Evolutionary conservation across 306 rosid species (phyloP).

Genomic region (Dicorynia guianensis): DNA sequence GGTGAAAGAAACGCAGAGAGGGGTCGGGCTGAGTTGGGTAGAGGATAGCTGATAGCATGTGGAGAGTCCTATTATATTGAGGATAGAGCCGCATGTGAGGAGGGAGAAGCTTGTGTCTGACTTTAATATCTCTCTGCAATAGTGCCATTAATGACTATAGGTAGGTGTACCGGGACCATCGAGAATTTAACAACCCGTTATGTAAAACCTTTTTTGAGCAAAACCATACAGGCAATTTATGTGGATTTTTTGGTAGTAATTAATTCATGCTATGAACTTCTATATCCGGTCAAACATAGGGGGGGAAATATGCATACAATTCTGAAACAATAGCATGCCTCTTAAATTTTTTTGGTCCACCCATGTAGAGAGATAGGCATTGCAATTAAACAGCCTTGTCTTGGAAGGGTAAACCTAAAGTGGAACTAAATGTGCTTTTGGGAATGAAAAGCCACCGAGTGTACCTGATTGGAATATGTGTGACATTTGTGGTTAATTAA

Average conservation of each 20-base stretch:
- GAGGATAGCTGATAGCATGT: constrained; percentile 29
- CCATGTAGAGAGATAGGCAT: not conserved
- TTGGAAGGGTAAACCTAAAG: not conserved
- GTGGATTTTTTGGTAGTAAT: not conserved
- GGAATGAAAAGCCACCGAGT: no score
- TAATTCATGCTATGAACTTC: not conserved
- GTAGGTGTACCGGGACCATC: constrained; percentile 13
- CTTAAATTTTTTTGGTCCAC: constrained; percentile 22
- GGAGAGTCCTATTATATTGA: constrained; percentile 24
- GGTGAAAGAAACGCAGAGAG: not conserved
- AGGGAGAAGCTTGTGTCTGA: constrained; percentile 29
- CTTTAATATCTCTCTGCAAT: constrained; percentile 26
- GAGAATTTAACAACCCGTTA: not conserved
- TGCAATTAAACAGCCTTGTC: not conserved
- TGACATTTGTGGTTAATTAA: no score
- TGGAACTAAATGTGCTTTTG: no score
- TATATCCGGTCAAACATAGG: not conserved
- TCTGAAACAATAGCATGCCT: constrained; percentile 3
- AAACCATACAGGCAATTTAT: constrained; percentile 6
- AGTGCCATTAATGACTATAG: constrained; percentile 30
- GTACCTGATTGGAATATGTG: no score
- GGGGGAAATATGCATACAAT: not conserved
- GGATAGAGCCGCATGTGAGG: constrained; percentile 11
- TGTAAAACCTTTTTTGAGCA: not conserved
- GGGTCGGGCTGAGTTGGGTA: not conserved